Evolutionary conservation across 2,329 filamentous ascomycete genomes (phyloP).

Genomic region (Penicillium sp.): DNA sequence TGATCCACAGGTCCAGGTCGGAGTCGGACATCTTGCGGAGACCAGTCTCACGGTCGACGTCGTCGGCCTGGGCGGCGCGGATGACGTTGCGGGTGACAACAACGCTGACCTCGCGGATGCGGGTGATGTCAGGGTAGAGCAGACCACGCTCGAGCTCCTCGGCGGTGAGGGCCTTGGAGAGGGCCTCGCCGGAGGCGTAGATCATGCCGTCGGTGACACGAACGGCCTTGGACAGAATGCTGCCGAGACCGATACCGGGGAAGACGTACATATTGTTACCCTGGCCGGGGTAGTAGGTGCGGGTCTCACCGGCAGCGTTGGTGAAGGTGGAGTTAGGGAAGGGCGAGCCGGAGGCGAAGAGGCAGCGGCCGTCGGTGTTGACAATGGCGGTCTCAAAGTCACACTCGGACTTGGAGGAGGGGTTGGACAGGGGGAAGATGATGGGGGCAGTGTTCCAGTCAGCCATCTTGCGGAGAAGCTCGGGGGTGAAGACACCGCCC

Average conservation of each 20-base stretch:
- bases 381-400: slow-evolving; percentile 91
- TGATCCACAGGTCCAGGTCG: slow-evolving; percentile 50
- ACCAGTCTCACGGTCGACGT: slow-evolving; percentile 58
- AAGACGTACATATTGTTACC: slow-evolving; percentile 89
- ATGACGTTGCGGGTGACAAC: slow-evolving; percentile 89
- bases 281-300: slow-evolving; percentile 75
- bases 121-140: slow-evolving; percentile 87
- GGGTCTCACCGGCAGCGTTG: slow-evolving; percentile 56
- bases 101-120: slow-evolving; percentile 87
- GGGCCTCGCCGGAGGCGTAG: slow-evolving; percentile 83
- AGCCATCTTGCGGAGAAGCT: slow-evolving; percentile 68
- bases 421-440: slow-evolving; percentile 96
- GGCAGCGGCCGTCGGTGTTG: slow-evolving; percentile 84
- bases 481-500: slow-evolving; percentile 89
- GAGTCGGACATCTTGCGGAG: slow-evolving; percentile 46
- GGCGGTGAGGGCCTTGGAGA: slow-evolving; percentile 73
- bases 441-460: slow-evolving; percentile 75
- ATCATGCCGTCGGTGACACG: slow-evolving; percentile 94
- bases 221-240: slow-evolving; percentile 85
- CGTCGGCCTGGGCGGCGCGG: slow-evolving; percentile 81
- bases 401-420: slow-evolving; percentile 94
- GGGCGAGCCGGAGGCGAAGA: slow-evolving; percentile 94
- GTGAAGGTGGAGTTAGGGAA: slow-evolving; percentile 74
- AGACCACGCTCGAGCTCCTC: slow-evolving; percentile 81
- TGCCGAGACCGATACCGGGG: slow-evolving; percentile 90